Conservation (phyloP, 2,329 filamentous ascomycete genomes). For the Sporothrix dimorphospora region DNA sequence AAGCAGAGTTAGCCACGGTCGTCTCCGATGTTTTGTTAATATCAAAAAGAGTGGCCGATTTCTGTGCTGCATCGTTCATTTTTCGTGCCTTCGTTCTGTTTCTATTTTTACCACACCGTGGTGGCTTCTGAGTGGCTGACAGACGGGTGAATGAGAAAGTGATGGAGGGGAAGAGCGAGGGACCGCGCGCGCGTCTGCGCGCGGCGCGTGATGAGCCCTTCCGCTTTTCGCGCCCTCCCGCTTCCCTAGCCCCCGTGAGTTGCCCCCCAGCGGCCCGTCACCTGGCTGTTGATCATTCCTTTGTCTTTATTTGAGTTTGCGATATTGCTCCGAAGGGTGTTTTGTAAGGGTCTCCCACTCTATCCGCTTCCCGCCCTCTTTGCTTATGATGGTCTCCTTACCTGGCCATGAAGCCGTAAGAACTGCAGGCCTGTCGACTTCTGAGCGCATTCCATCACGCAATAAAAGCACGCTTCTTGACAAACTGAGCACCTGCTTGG, state of each 20-base stretch:
- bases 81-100: background rate
- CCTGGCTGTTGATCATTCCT: constrained; percentile 3
- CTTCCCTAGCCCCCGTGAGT: constrained; percentile 12
- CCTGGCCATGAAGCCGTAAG: background rate
- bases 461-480: background rate
- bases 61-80: background rate
- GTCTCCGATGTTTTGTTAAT: background rate
- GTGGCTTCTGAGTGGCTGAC: background rate
- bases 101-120: background rate
- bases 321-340: background rate
- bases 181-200: background rate
- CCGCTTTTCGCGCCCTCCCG: constrained; percentile 12
- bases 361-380: background rate
- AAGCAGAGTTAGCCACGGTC: too few relatives aligned
- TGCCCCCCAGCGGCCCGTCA: constrained; percentile 8
- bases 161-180: background rate
- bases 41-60: background rate
- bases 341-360: background rate
- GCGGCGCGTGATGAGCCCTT: constrained; percentile 9
- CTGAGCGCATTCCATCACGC: background rate
- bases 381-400: background rate
- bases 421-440: background rate
- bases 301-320: background rate
- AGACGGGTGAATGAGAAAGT: background rate
- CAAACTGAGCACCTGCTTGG: too few relatives aligned